Percentiles rank a stretch among this genome's conserved stretches.
Conservation (phyloP, 257 asterid genomes). For the Dorcoceras hygrometricum region DNA sequence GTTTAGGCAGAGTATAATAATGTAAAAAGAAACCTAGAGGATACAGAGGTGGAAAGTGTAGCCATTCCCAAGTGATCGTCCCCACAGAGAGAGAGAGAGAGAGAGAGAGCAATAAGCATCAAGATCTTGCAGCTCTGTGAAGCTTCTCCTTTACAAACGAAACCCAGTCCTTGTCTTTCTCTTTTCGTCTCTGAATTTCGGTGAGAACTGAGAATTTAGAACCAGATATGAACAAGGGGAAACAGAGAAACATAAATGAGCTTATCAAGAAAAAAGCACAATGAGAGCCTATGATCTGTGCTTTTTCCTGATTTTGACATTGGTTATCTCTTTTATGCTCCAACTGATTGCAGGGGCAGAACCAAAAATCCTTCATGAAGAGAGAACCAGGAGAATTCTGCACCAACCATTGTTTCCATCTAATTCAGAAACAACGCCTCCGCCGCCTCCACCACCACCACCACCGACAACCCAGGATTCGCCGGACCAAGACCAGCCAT, state of each 20-base stretch:
- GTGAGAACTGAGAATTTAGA: conserved; percentile 26
- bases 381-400: not conserved
- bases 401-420: not conserved
- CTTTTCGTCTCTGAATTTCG: conserved; percentile 22
- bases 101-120: conserved; percentile 24
- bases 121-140: conserved; percentile 62
- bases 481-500: conserved; percentile 76
- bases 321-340: not conserved
- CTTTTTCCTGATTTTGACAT: not conserved
- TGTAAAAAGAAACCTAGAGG: not conserved
- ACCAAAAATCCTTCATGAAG: not conserved
- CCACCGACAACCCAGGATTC: conserved; percentile 35
- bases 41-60: conserved; percentile 32
- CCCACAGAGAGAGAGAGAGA: not conserved
- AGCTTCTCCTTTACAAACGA: conserved; percentile 62
- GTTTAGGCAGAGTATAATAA: not conserved
- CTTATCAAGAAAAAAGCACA: not conserved
- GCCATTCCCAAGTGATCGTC: conserved; percentile 37
- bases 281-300: not conserved
- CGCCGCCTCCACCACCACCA: conserved; percentile 21
- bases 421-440: conserved; percentile 23
- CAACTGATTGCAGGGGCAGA: not conserved
- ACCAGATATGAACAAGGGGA: conserved; percentile 29
- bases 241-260: not conserved
- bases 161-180: conserved; percentile 14